phyloP scores from a whole-genome alignment of 208 protist genomes.

The Trypanosomatidae sp. region DNA sequence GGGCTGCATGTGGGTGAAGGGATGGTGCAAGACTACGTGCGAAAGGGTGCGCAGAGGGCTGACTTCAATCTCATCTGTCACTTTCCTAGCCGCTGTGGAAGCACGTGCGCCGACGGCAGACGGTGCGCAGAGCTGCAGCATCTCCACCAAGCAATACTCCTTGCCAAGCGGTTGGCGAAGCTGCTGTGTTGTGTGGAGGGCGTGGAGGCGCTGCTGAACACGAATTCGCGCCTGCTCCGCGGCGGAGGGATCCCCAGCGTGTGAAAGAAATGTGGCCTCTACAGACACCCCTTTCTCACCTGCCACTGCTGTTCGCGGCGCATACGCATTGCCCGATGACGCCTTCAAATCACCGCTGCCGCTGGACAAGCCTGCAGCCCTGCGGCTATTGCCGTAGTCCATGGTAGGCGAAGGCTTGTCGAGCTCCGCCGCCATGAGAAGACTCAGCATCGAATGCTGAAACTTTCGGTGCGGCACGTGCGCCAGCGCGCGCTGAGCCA shows the following conservation, averaged over 20 bases:
- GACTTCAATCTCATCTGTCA: slow-evolving; percentile 46
- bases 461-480: slow-evolving; percentile 17
- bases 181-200: slow-evolving; percentile 47
- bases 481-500: slow-evolving; percentile 17
- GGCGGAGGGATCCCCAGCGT: neutral
- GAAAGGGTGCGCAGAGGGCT: slow-evolving; percentile 49
- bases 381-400: neutral
- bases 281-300: neutral
- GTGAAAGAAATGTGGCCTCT: neutral
- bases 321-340: neutral
- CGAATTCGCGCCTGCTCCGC: slow-evolving; percentile 61
- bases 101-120: neutral
- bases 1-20: slow-evolving; percentile 52
- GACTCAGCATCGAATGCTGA: slow-evolving; percentile 15
- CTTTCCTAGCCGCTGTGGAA: slow-evolving; percentile 14
- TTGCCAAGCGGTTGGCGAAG: slow-evolving; percentile 48
- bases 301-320: neutral
- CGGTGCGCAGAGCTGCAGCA: slow-evolving; percentile 28
- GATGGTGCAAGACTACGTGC: slow-evolving; percentile 50
- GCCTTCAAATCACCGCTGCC: neutral
- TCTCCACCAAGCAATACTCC: slow-evolving; percentile 59
- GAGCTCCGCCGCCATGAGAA: slow-evolving; percentile 30
- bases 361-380: neutral
- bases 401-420: neutral
- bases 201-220: slow-evolving; percentile 47